Conservation (phyloP, 2,329 filamentous ascomycete genomes). For the Verticillium klebahnii region DNA sequence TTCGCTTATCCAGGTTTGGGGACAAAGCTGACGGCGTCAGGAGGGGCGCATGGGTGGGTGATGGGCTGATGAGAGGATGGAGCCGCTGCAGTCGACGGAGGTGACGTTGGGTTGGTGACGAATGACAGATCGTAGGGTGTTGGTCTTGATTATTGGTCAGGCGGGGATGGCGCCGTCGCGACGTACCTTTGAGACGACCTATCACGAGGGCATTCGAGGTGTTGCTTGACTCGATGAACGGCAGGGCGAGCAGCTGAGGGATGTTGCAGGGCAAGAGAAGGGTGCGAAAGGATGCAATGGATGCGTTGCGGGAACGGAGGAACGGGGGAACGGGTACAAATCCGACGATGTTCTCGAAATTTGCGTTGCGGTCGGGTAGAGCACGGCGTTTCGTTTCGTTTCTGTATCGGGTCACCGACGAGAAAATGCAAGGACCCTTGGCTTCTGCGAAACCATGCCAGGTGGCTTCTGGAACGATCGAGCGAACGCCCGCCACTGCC, state of each 20-base stretch:
- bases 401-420: background rate
- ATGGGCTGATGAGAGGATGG: conserved; percentile 5
- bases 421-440: background rate
- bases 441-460: background rate
- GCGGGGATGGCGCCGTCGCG: background rate
- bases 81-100: background rate
- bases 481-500: background rate
- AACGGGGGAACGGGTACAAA: background rate
- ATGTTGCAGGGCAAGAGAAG: background rate
- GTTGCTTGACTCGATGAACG: background rate
- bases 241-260: background rate
- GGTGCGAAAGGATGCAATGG: background rate
- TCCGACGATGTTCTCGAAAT: background rate
- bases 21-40: conserved; percentile 1
- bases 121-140: background rate
- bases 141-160: background rate
- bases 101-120: background rate
- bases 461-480: background rate
- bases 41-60: conserved; percentile 3
- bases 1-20: conserved; percentile 3
- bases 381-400: background rate
- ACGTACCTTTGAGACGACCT: background rate
- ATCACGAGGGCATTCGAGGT: background rate
- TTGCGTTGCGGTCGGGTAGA: background rate
- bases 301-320: too few relatives aligned